Evolutionary conservation across 148 eudicot genomes (phyloP), one percentile per base, ranked within the genome.

Genomic region (Tetragonia tetragonoides): DNA sequence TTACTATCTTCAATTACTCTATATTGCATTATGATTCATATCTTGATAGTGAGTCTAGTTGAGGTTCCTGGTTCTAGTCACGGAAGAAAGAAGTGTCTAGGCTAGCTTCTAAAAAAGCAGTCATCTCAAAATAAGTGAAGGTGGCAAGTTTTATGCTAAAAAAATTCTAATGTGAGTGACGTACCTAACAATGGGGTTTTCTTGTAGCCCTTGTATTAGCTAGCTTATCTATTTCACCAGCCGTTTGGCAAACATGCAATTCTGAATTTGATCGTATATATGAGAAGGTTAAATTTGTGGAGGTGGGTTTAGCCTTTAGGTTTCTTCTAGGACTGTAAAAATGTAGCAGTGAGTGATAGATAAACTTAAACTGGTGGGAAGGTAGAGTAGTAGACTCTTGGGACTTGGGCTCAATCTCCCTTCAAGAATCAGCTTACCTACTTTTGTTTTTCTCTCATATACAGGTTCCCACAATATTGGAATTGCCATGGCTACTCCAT

Each of bases 401-500:
- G 67, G 67, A 0, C 34, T 28, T 28, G 0, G 67, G 67, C 39
- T 63, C 67, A 63, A 28, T 34, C 40, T 63, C 34, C 34, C 34
- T 28, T 28, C 34, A 28, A 28, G 34, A 28, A 28, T 28, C 34
- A 28, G 34, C 34, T 28, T 28, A 28, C 34, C 67, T 63, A 23
- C 34, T 63, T 15, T 23, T 66, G 42, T 60, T 18, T 18, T 46
- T 14, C 38, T 75, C 74, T 73, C 41, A 49, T 66, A 15, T 72
- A n/a, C 66, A 95, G 98, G 98, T 40, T 82, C 90, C 66, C 98
- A 95, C 78, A 95, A 95, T 81, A 87, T 95, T 83, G 98, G 98
- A 68, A 84, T 95, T 80, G 97, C 98, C 68, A 95, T 95, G 98
- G 98, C 98, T 81, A 92, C 99, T 79, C 93, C 91, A 71, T 68